Conservation (phyloP, 169 alveolate genomes). For the Neospora caninum region DNA sequence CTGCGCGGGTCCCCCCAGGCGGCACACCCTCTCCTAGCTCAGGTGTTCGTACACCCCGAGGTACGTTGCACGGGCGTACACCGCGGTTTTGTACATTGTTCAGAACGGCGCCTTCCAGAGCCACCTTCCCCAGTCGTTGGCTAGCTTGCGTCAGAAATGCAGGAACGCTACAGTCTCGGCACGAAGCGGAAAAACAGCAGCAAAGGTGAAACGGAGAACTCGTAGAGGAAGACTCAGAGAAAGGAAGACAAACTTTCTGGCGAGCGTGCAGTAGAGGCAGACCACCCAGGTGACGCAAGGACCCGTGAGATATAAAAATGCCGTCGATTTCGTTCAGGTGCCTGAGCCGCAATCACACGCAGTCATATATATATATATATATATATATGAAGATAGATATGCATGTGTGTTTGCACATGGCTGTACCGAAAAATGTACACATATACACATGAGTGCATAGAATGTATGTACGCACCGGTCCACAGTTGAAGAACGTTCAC, state of each 20-base stretch:
- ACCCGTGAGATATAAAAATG: not conserved
- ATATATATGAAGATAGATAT: not conserved
- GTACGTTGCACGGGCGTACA: not conserved
- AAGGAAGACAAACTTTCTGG: not conserved
- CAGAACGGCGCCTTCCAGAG: not conserved
- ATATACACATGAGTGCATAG: no score
- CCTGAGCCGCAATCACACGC: not conserved
- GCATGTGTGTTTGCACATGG: not conserved
- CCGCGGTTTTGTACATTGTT: not conserved
- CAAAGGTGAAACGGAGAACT: not conserved
- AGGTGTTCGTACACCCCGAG: not conserved
- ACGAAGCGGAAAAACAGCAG: not conserved
- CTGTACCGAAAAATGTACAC: no score
- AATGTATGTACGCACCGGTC: no score
- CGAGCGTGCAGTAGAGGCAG: slow-evolving; percentile 1
- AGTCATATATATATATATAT: no score
- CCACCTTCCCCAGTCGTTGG: not conserved
- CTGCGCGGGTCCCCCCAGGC: not conserved
- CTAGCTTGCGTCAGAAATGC: not conserved
- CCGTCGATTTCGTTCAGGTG: not conserved
- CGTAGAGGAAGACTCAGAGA: not conserved
- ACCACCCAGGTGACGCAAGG: not conserved
- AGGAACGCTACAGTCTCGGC: not conserved
- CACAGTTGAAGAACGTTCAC: no score
- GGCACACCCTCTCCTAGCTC: not conserved